A percentile compares a stretch with the other conserved stretches of the same genome.
phyloP scores from a whole-genome alignment of 768 basidiomycete species.

The Dioszegia aurantiaca region DNA sequence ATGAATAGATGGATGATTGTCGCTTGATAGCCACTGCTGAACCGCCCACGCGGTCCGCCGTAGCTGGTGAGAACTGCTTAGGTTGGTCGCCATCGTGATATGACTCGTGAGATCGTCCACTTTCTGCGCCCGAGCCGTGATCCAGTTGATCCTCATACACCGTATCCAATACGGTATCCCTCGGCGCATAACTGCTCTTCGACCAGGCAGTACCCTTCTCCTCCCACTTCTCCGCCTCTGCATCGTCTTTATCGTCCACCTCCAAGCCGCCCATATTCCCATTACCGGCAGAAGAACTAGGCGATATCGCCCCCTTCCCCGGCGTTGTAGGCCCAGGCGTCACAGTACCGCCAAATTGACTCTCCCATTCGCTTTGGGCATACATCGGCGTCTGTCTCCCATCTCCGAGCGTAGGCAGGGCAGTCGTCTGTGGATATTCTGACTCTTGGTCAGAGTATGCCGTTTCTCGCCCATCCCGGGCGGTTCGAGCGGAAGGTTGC shows the following conservation, averaged over 20 bases:
- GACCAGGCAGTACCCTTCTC: conserved; percentile 8
- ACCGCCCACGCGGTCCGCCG: no score
- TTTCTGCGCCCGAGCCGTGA: no score
- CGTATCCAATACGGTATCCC: neutral
- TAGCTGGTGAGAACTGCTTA: no score
- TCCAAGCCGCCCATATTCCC: no score
- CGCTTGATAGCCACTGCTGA: neutral
- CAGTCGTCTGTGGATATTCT: conserved; percentile 4
- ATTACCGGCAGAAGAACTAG: no score
- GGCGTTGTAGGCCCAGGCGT: neutral
- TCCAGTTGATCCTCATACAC: conserved; percentile 9
- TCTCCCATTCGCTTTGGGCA: conserved; percentile 21
- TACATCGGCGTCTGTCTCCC: conserved; percentile 21
- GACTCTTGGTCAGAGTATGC: conserved; percentile 8
- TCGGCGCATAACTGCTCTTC: conserved; percentile 10
- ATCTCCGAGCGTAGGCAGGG: neutral
- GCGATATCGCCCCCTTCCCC: no score
- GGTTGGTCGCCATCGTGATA: conserved; percentile 9
- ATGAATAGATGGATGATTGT: no score
- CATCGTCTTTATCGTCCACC: neutral
- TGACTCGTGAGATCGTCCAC: neutral
- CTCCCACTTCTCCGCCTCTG: neutral
- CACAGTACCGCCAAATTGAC: neutral
- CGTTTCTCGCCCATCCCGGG: neutral
- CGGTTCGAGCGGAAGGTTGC: neutral